Evolutionary conservation across 225 moss, liverwort and hornwort genomes (phyloP), one percentile per base, ranked within the genome.

Genomic region (Physcomitrium patens): DNA sequence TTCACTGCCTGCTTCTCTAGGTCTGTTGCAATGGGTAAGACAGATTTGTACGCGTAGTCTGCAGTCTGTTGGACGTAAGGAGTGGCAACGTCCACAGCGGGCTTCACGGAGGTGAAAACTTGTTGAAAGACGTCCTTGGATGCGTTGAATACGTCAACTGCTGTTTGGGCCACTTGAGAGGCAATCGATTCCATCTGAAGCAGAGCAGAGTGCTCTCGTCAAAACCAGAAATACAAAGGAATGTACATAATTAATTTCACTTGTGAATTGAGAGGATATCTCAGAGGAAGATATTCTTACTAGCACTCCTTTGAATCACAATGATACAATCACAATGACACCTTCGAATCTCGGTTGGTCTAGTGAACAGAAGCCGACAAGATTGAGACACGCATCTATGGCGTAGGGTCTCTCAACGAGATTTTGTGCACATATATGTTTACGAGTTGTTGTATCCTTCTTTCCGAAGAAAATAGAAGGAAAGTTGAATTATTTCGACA

Each of bases 61-160:
- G 86, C 81, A 12, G 86, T 83, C 69, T 86, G 84, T 69, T 88
- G 79, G 2, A 91, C 87, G 18, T 70, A 79, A 17, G 93, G 93
- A 64, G 74, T 76, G 0, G 87, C 93, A 10, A 72, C 82, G 51
- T 89, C 86, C 70, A 91, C 68, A 63, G 89, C 93, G 14, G 93
- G 93, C 79, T 91, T 91, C 72, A 91, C 73, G 45, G 87, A 75
- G 20, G 86, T 76, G 24, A 85, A 76, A 17, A 88, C 89, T 86
- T 91, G 85, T 50, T 85, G 86, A 45, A 79, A 58, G 5, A 90
- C 60, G 43, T 69, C 63, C 75, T 80, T 89, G n/a, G 77, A 73
- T 28, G 78, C 79, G 8, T 65, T 81, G 54, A 82, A 85, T 12
- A 81, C 72, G 65, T 41, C 78, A 11, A 78, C 85, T n/a, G 79